These are phyloP conservation scores for Straminergon stramineum DNA, from an alignment of 225 moss, liverwort and hornwort species.

Conservation along the genomic window DNA sequence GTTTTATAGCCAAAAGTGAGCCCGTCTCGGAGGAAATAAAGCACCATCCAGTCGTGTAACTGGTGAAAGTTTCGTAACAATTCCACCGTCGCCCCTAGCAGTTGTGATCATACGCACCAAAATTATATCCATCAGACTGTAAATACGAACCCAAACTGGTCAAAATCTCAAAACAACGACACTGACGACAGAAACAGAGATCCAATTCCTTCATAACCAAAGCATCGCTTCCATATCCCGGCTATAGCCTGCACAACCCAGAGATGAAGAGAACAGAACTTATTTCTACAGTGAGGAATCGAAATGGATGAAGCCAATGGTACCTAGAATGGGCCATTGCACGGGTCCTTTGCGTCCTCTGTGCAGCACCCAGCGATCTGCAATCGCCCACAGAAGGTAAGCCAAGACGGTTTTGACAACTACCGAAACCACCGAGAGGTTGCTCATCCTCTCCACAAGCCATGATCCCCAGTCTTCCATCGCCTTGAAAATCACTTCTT, in stretches of 20 bases:
- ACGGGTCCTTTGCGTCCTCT: too few relatives aligned
- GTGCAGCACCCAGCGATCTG: too few relatives aligned
- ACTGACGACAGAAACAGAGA: not conserved
- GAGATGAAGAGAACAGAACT: too few relatives aligned
- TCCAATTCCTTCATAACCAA: not conserved
- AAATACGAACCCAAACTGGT: not conserved
- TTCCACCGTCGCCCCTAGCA: constrained; percentile 38
- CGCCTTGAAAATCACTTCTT: too few relatives aligned
- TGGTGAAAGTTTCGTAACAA: constrained; percentile 22
- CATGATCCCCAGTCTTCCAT: not conserved
- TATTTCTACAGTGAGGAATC: too few relatives aligned
- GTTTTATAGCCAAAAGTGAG: constrained; percentile 9
- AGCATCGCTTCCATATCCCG: not conserved
- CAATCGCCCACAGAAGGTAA: too few relatives aligned
- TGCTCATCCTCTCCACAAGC: too few relatives aligned
- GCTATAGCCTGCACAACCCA: too few relatives aligned
- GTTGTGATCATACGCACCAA: not conserved
- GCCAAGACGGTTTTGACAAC: too few relatives aligned
- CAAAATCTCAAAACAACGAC: not conserved
- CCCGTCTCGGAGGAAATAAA: constrained; percentile 32
- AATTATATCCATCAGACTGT: not conserved
- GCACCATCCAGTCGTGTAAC: constrained; percentile 53
- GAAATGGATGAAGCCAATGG: too few relatives aligned
- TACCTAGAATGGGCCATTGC: too few relatives aligned
- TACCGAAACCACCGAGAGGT: too few relatives aligned